Conservation (phyloP, 2,329 filamentous ascomycete species). For the Aureobasidium namibiae region DNA sequence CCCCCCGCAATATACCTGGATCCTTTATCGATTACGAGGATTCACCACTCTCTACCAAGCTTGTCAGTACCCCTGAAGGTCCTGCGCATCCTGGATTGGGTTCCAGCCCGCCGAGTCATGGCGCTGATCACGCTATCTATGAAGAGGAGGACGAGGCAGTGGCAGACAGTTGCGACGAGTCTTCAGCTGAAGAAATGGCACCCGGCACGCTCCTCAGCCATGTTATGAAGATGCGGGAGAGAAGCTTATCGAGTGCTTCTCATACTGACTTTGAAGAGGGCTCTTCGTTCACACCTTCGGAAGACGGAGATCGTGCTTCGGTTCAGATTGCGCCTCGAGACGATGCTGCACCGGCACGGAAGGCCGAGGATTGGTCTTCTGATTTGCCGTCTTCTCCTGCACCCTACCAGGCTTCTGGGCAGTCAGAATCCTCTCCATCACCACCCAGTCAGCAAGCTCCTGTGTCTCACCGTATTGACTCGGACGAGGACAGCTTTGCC, state of each 20-base stretch:
- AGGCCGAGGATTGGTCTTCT: neutral
- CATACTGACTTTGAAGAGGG: constrained; percentile 27
- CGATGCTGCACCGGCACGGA: constrained; percentile 16
- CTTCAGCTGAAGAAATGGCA: neutral
- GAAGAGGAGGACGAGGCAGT: neutral
- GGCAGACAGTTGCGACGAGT: neutral
- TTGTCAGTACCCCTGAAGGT: neutral
- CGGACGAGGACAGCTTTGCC: constrained; percentile 10
- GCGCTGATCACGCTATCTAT: neutral
- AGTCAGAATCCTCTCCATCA: neutral
- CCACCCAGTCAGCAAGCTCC: neutral
- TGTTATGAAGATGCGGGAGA: constrained; percentile 26
- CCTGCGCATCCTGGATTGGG: neutral
- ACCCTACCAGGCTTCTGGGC: neutral
- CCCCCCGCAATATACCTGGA: constrained; percentile 1
- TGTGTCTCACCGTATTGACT: neutral
- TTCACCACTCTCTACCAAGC: neutral
- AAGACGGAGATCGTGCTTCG: constrained; percentile 23
- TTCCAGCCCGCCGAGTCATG: neutral
- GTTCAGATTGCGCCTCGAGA: constrained; percentile 29
- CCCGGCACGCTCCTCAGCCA: constrained; percentile 16
- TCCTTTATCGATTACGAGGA: neutral
- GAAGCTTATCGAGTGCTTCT: constrained; percentile 22
- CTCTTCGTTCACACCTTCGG: constrained; percentile 6
- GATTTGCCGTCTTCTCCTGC: neutral